Conservation (phyloP, 1,284 basidiomycete genomes). For the Ceratobasidium sp. region DNA sequence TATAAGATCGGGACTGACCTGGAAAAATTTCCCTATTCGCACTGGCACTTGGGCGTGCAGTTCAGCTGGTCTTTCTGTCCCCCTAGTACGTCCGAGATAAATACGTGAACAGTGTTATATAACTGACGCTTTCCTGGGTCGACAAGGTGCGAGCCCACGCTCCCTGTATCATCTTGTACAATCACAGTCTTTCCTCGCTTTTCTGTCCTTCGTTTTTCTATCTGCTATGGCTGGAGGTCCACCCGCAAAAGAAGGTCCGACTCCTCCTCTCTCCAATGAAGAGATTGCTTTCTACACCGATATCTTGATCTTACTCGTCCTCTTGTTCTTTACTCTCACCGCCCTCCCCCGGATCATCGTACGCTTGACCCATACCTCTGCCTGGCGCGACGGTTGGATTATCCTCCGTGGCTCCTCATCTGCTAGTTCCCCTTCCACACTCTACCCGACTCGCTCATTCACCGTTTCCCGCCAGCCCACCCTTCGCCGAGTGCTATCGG, state of each 20-base stretch:
- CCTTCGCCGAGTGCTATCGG: neutral
- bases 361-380: conserved; percentile 53
- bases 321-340: conserved; percentile 53
- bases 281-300: conserved; percentile 56
- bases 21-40: conserved; percentile 1
- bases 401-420: conserved; percentile 38
- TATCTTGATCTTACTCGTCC: conserved; percentile 50
- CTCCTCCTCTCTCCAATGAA: conserved; percentile 33
- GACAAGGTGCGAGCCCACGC: conserved; percentile 4
- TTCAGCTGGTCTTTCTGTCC: conserved; percentile 39
- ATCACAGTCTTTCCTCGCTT: conserved; percentile 24
- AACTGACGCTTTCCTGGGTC: neutral
- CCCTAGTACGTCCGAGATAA: conserved; percentile 4
- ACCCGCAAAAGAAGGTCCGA: neutral
- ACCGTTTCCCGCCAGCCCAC: conserved; percentile 42
- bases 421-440: neutral
- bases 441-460: conserved; percentile 16
- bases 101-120: neutral
- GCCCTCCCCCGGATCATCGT: conserved; percentile 55
- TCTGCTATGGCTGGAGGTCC: conserved; percentile 4
- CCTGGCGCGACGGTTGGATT: conserved; percentile 45
- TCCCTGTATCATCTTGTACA: conserved; percentile 21
- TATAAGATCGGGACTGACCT: neutral
- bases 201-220: conserved; percentile 4
- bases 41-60: conserved; percentile 19